phyloP scores from a whole-genome alignment of 2,329 filamentous ascomycete genomes.

The Alternaria panax region DNA sequence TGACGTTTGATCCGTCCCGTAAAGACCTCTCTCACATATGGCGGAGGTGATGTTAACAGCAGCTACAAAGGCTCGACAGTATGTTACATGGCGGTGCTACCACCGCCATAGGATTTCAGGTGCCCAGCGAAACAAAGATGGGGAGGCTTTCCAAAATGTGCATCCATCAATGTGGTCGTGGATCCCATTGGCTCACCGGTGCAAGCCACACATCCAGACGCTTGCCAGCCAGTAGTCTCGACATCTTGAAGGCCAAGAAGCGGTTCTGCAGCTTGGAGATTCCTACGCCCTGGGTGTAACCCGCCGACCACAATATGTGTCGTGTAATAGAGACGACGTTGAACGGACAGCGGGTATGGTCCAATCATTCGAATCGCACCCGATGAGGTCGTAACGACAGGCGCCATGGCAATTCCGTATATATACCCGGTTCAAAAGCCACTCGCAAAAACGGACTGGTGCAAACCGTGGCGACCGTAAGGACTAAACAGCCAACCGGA shows the following conservation, averaged over 20 bases:
- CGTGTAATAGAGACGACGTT: neutral
- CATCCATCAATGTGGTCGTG: neutral
- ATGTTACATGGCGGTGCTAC: neutral
- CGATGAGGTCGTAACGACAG: slow-evolving; percentile 46
- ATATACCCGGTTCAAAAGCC: slow-evolving; percentile 31
- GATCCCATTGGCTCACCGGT: neutral
- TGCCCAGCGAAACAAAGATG: neutral
- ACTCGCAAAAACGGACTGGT: slow-evolving; percentile 35
- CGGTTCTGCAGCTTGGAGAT: neutral
- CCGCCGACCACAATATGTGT: neutral
- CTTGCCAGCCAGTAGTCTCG: neutral
- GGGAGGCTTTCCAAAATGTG: neutral
- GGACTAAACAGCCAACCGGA: slow-evolving; percentile 21
- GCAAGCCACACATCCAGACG: neutral
- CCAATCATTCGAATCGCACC: slow-evolving; percentile 57
- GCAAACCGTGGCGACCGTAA: slow-evolving; percentile 28
- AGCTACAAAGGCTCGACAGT: neutral
- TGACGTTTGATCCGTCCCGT: slow-evolving; percentile 30
- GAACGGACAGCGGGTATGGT: slow-evolving; percentile 38
- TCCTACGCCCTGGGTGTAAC: neutral
- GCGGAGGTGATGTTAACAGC: slow-evolving; percentile 48
- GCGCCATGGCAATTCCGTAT: slow-evolving; percentile 22
- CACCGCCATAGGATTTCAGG: neutral
- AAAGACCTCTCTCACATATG: slow-evolving; percentile 45
- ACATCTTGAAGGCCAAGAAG: neutral